Conservation (phyloP, 495 filamentous ascomycete species). For the Collariella sp. region DNA sequence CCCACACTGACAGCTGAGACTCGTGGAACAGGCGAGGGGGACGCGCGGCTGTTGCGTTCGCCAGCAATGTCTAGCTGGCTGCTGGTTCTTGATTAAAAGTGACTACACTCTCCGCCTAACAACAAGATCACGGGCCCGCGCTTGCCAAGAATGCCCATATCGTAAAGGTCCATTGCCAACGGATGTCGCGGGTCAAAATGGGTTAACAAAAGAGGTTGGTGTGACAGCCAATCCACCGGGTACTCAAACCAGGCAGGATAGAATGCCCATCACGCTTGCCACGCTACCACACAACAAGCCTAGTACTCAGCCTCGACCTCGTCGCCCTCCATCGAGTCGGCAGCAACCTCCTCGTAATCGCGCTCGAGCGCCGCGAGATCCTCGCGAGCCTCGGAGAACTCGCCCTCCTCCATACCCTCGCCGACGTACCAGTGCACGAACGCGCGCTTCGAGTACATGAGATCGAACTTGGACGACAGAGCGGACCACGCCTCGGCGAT, state of each 20-base stretch:
- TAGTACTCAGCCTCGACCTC: constrained; percentile 96
- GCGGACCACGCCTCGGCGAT: constrained; percentile 98
- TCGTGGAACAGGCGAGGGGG: too few species aligned
- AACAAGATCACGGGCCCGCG: constrained; percentile 22
- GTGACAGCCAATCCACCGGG: constrained; percentile 9
- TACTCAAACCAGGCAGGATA: constrained; percentile 9
- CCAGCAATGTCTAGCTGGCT: not conserved
- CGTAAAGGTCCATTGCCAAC: constrained; percentile 18
- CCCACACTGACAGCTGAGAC: too few species aligned
- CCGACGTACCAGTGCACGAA: constrained; percentile 99
- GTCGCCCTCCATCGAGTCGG: constrained; percentile 86
- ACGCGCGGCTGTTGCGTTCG: not conserved
- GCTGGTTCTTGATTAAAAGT: constrained; percentile 24
- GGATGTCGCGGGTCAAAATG: constrained; percentile 10
- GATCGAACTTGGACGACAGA: constrained; percentile 96
- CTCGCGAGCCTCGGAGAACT: constrained; percentile 98
- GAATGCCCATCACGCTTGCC: constrained; percentile 12
- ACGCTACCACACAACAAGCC: constrained; percentile 3
- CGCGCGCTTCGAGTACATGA: constrained; percentile 99
- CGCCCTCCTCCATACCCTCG: constrained; percentile 99
- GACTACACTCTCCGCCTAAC: constrained; percentile 29
- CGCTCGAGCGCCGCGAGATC: constrained; percentile 95
- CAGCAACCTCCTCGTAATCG: constrained; percentile 98
- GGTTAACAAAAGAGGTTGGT: constrained; percentile 11
- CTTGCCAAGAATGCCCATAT: constrained; percentile 27